Evolutionary conservation across 306 rosid species (phyloP), one percentile per base, ranked within the genome.

Genomic region (Vigna hirtella): DNA sequence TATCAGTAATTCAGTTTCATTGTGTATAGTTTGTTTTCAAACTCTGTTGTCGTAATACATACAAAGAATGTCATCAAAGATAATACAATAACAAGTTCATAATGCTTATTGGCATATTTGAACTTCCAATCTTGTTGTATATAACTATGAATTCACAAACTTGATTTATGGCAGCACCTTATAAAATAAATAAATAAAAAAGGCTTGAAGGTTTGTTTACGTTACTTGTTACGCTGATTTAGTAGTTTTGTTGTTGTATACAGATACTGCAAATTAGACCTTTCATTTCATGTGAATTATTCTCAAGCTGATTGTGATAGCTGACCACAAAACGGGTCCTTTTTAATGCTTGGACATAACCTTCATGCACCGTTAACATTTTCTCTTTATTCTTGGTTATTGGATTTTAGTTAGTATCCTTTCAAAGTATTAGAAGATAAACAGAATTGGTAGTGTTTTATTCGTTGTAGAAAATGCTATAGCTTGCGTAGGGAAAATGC

Each of bases 11-110:
- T 43, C 49, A 43, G 49, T 10, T 11, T 12, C 13, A 59, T 66
- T 70, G 67, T 82, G 62, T 52, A 76, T 62, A 76, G 2, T 82
- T 52, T 52, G 42, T 66, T 80, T 66, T 30, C 8, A 40, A 66
- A 55, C 30, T 79, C 50, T 32, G 56, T 30, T n/a, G 63, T 43
- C 71, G 71, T 47, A 56, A 62, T 76, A 76, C 82, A 70, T 76
- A 66, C 26, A 55, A 40, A 50, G 65, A 40, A 18, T 82, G 68
- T n/a, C 36, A 61, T 14, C 36, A 52, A 65, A 28, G 24, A 70
- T 65, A 42, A 40, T 18, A 5, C 45, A 70, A 17, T 47, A 43
- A 32, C 36, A 62, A 36, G 63, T 71, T 62, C 20, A n/a, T 7
- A 8, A 15, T 34, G 45, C 45, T 61, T 36, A n/a, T 66, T 70